Conservation (phyloP, 2,329 filamentous ascomycete species). For the Fusarium sp. region DNA sequence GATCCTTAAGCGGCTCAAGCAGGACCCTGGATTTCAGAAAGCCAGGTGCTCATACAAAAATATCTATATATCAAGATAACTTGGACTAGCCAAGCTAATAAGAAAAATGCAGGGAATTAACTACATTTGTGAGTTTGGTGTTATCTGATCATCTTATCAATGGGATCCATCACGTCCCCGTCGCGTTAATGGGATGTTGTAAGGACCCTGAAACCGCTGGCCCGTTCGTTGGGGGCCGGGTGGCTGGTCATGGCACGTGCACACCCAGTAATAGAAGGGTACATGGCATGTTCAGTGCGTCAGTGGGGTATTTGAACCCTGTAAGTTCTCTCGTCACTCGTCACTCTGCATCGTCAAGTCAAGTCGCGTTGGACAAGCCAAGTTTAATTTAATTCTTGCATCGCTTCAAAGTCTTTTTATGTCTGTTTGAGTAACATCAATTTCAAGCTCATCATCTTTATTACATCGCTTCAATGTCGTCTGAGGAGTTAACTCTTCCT, state of each 20-base stretch:
- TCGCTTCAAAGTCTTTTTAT: slow-evolving; percentile 8
- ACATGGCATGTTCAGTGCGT: slow-evolving; percentile 25
- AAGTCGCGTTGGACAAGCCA: slow-evolving; percentile 23
- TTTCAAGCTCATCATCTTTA: not conserved
- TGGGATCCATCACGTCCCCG: not conserved
- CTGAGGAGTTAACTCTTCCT: slow-evolving; percentile 57
- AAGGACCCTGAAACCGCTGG: slow-evolving; percentile 32
- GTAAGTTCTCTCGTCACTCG: slow-evolving; percentile 37
- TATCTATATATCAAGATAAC: not conserved
- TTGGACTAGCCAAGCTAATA: not conserved
- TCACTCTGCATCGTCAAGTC: slow-evolving; percentile 34
- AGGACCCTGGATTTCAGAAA: not conserved
- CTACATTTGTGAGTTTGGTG: not conserved
- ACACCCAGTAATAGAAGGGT: slow-evolving; percentile 28
- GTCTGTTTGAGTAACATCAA: slow-evolving; percentile 11
- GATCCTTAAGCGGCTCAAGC: not conserved
- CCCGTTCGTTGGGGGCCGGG: slow-evolving; percentile 6
- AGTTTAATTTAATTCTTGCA: slow-evolving; percentile 8
- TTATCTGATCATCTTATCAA: slow-evolving; percentile 42
- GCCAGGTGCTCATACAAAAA: too few species aligned
- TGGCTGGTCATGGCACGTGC: slow-evolving; percentile 41
- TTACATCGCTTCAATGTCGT: slow-evolving; percentile 43
- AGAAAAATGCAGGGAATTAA: not conserved
- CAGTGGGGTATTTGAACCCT: slow-evolving; percentile 40
- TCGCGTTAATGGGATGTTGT: not conserved